phyloP scores from a whole-genome alignment of 2,329 filamentous ascomycete genomes.

The Monilinia aucupariae region DNA sequence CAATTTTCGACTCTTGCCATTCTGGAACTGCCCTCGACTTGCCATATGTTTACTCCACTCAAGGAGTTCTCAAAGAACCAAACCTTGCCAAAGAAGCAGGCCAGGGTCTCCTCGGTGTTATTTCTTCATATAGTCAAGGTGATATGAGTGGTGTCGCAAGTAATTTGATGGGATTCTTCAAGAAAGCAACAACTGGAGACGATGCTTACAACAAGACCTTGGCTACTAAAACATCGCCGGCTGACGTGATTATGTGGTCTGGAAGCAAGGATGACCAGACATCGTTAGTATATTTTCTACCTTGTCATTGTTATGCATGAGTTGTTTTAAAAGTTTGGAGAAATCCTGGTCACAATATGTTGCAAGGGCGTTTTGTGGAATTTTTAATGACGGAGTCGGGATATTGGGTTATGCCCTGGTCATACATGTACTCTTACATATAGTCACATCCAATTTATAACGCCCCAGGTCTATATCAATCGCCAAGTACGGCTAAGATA shows the following conservation, averaged over 20 bases:
- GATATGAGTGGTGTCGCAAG: slow-evolving; percentile 77
- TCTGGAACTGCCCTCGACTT: slow-evolving; percentile 62
- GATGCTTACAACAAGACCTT: slow-evolving; percentile 73
- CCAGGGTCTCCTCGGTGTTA: slow-evolving; percentile 54
- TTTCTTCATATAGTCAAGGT: slow-evolving; percentile 65
- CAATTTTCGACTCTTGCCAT: slow-evolving; percentile 66
- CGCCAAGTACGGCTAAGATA: slow-evolving; percentile 29
- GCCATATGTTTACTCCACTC: slow-evolving; percentile 64
- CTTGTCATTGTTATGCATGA: slow-evolving; percentile 57
- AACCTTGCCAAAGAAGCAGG: slow-evolving; percentile 64
- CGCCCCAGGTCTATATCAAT: slow-evolving; percentile 29
- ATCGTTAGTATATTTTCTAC: slow-evolving; percentile 56
- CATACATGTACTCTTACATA: slow-evolving; percentile 18
- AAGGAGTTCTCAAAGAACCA: slow-evolving; percentile 63
- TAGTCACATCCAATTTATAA: slow-evolving; percentile 21
- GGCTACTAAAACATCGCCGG: slow-evolving; percentile 85
- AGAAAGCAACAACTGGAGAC: slow-evolving; percentile 76
- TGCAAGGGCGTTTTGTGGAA: slow-evolving; percentile 45
- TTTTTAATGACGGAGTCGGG: slow-evolving; percentile 27
- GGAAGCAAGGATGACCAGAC: slow-evolving; percentile 96
- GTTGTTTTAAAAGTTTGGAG: slow-evolving; percentile 40
- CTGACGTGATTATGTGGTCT: slow-evolving; percentile 97
- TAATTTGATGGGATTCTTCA: slow-evolving; percentile 77
- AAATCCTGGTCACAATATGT: slow-evolving; percentile 52
- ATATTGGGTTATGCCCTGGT: slow-evolving; percentile 23